Evolutionary conservation across 1,139 yeast genomes (phyloP).

Genomic region (Saccharomyces hybrid): DNA sequence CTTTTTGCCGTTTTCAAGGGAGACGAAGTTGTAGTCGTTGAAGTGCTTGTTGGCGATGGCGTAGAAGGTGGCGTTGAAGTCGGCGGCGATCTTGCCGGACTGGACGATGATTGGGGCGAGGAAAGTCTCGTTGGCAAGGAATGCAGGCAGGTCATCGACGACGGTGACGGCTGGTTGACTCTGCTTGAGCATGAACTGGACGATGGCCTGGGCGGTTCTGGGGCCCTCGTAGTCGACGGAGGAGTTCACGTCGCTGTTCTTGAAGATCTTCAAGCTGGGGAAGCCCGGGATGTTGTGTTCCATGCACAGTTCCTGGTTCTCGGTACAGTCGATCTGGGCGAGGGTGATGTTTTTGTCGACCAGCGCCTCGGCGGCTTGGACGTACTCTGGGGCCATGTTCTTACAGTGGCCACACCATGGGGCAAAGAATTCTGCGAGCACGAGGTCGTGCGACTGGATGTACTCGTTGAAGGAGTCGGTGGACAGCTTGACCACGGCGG

Average conservation of each 20-base stretch:
- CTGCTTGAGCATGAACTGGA: conserved; percentile 72
- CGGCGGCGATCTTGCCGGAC: conserved; percentile 19
- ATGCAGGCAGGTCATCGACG: conserved; percentile 45
- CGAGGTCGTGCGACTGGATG: conserved; percentile 65
- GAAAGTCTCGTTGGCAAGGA: conserved; percentile 41
- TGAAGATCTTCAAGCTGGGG: conserved; percentile 84
- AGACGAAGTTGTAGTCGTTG: conserved; percentile 17
- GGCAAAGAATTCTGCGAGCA: conserved; percentile 91
- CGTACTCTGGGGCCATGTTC: conserved; percentile 83
- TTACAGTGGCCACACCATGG: conserved; percentile 99
- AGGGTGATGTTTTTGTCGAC: conserved; percentile 60
- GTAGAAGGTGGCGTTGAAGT: conserved; percentile 26
- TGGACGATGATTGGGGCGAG: conserved; percentile 33
- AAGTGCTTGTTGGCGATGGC: conserved; percentile 21
- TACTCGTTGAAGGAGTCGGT: conserved; percentile 56
- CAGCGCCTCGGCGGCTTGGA: conserved; percentile 72
- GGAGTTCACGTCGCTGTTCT: conserved; percentile 43
- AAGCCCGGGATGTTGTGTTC: conserved; percentile 75
- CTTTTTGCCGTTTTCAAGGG: conserved; percentile 9
- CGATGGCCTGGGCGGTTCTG: conserved; percentile 72
- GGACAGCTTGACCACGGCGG: conserved; percentile 79
- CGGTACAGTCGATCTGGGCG: conserved; percentile 92
- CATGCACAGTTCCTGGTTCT: conserved; percentile 71
- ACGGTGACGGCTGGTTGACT: conserved; percentile 69
- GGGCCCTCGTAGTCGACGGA: conserved; percentile 72